Base-by-base conservation (phyloP, 192 early-diverging fungal genomes). In the Backusella tuberculispora region DNA sequence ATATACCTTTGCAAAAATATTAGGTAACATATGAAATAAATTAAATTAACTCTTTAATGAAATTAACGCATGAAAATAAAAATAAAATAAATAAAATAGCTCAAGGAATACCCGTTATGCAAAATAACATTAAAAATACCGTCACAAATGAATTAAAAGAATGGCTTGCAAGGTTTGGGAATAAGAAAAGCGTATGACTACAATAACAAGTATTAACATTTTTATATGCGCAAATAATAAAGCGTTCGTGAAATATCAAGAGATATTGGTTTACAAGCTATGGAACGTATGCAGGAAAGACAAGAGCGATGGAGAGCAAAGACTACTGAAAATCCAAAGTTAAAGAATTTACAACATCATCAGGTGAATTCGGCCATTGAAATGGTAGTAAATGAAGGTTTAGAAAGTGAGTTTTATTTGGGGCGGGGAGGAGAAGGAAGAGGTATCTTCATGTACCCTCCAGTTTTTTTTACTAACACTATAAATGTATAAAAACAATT, bases 131-230 rank as follows among this genome's bases (percentile, higher is more conserved):
- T 60, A 92, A 95, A 66, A 89, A 91, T 47, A 92, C 91, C 0
- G 96, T 98, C 6, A 84, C 93, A 38, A 83, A 86, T 26, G 97
- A 98, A 77, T 85, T 98, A 83, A 95, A 94, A 67, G 92, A 94
- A 74, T 99, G 98, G 97, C 85, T 98, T 47, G 92, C 89, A 70
- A 92, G 86, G 94, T 95, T 75, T 26, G 81, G 17, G 2, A 15
- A 15, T 64, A 26, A 26, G 12, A 5, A 68, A 19, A 10, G 29
- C 2, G 29, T 34, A 43, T 24, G 38, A 19, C 42, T 34, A 64
- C 14, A 15, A 46, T n/a, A 6, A 40, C 1, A 41, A n/a, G 3
- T 42, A 6, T 29, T n/a, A 21, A 69, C 26, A 29, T 19, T 40
- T 47, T 37, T 34, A 14, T 60, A 21, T 60, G 12, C 12, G n/a